Evolutionary conservation across 129 eudicot species (phyloP).

Genomic region (Saussurea involucrata): DNA sequence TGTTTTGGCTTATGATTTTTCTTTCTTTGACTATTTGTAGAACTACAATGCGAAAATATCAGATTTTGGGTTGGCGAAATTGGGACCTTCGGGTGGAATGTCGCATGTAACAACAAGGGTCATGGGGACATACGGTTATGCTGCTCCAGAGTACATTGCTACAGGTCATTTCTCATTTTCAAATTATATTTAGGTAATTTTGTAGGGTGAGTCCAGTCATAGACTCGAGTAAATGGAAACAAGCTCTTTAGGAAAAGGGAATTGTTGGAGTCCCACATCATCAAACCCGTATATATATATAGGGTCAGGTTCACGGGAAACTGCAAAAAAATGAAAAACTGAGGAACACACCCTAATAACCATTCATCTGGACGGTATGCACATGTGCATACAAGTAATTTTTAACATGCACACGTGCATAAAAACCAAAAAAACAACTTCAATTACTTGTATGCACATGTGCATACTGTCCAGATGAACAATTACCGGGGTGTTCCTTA

Average conservation of each 20-base stretch:
- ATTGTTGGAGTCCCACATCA: background rate
- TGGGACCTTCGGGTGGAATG: slow-evolving; percentile 69
- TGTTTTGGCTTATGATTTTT: background rate
- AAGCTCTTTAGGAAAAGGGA: background rate
- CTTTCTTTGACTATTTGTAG: slow-evolving; percentile 30
- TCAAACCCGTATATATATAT: background rate
- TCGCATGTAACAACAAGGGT: slow-evolving; percentile 82
- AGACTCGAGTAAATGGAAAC: background rate
- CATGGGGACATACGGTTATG: slow-evolving; percentile 90
- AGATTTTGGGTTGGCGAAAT: slow-evolving; percentile 81
- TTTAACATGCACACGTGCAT: no score
- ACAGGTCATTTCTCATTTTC: slow-evolving; percentile 53
- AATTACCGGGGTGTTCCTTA: background rate
- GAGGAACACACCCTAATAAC: background rate
- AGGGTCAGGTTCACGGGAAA: background rate
- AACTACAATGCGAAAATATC: slow-evolving; percentile 76
- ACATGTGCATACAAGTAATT: no score
- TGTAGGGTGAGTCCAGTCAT: background rate
- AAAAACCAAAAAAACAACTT: no score
- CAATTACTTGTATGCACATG: no score
- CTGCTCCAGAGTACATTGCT: slow-evolving; percentile 90
- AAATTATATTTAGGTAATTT: background rate
- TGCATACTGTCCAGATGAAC: background rate
- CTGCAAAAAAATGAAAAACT: background rate
- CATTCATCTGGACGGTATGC: no score